Evolutionary conservation across 2,329 filamentous ascomycete species (phyloP).

Genomic region (Aureobasidium uvarum): DNA sequence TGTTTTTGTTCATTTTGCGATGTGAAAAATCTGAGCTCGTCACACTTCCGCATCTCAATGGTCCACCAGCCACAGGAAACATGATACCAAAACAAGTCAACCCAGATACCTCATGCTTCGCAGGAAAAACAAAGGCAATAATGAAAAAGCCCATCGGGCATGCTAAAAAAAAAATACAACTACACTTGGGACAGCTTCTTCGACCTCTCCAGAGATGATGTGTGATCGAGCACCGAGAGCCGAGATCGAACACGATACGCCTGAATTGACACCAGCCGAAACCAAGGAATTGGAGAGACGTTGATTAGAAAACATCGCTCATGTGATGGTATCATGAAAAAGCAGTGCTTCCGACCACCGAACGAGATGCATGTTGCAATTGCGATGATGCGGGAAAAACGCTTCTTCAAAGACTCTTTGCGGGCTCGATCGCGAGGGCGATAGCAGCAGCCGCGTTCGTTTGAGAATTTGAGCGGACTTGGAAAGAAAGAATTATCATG

Average conservation of each 20-base stretch:
- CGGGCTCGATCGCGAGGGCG: background rate
- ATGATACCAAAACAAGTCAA: background rate
- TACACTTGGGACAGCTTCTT: conserved; percentile 3
- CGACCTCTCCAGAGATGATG: conserved; percentile 1
- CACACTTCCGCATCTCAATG: background rate
- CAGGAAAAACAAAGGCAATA: conserved; percentile 6
- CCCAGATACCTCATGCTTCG: conserved; percentile 6
- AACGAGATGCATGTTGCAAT: conserved; percentile 4
- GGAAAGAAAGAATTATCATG: background rate
- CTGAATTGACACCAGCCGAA: background rate
- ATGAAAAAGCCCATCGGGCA: background rate
- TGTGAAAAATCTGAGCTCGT: conserved; percentile 19
- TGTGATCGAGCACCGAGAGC: background rate
- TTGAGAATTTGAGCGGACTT: background rate
- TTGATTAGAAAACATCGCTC: background rate
- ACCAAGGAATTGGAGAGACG: background rate
- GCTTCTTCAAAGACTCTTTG: background rate
- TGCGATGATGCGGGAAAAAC: background rate
- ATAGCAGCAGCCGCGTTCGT: background rate
- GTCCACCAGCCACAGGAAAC: background rate
- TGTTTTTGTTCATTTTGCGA: conserved; percentile 24
- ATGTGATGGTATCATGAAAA: conserved; percentile 13
- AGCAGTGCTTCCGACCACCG: conserved; percentile 18
- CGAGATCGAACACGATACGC: conserved; percentile 7
- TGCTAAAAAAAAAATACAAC: conserved; percentile 15